Evolutionary conservation across 1,284 basidiomycete species (phyloP).

Genomic region (Pseudozyma flocculosa): DNA sequence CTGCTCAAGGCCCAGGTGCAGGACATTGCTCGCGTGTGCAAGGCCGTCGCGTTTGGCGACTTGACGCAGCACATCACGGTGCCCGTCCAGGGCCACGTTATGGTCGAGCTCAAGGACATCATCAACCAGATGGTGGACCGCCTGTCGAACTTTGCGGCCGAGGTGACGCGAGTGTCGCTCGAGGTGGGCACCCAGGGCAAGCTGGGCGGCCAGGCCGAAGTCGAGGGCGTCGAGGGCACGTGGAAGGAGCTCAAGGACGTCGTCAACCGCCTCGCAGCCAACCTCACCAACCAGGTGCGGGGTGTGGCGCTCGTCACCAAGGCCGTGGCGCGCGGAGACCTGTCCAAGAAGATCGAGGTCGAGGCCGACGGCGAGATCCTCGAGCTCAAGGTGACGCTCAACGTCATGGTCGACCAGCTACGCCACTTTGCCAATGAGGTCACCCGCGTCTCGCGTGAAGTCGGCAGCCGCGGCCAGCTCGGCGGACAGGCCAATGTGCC

Average conservation of each 20-base stretch:
- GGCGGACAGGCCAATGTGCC: constrained; percentile 58
- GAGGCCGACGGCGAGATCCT: constrained; percentile 94
- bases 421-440: constrained; percentile 92
- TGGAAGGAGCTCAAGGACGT: constrained; percentile 59
- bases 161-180: constrained; percentile 89
- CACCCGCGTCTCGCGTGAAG: constrained; percentile 76
- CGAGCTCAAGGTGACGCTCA: constrained; percentile 96
- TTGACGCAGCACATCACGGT: constrained; percentile 94
- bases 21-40: constrained; percentile 88
- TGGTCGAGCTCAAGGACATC: constrained; percentile 96
- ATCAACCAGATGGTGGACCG: constrained; percentile 92
- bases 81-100: constrained; percentile 90
- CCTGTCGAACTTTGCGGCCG: constrained; percentile 84
- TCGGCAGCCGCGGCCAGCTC: constrained; percentile 49
- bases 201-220: constrained; percentile 57
- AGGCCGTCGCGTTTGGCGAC: constrained; percentile 91
- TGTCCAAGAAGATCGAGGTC: constrained; percentile 94
- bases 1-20: constrained; percentile 84
- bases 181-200: constrained; percentile 66
- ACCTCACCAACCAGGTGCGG: constrained; percentile 86
- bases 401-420: constrained; percentile 88
- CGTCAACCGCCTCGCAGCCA: constrained; percentile 57
- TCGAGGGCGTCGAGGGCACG: constrained; percentile 57
- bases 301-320: constrained; percentile 96
- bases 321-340: constrained; percentile 91